Evolutionary conservation across 805 yeast genomes (phyloP).

Genomic region (Cyberlindnera mrakii): DNA sequence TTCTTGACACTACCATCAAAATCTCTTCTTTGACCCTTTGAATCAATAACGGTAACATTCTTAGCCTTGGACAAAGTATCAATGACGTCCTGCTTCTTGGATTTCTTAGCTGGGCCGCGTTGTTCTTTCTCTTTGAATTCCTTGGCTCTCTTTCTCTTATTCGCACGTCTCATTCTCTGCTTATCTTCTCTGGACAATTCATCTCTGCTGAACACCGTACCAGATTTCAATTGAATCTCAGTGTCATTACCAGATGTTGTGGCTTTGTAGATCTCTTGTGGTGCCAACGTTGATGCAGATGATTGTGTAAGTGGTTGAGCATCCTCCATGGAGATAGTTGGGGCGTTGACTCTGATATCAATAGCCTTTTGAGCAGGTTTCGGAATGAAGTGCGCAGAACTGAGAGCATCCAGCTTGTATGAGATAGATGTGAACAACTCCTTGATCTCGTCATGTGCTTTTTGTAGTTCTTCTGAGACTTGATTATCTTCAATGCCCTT

Average conservation of each 20-base stretch:
- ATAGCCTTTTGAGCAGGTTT: conserved; percentile 77
- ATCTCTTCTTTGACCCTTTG: conserved; percentile 69
- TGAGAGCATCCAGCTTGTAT: conserved; percentile 76
- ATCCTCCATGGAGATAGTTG: conserved; percentile 89
- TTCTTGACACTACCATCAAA: conserved; percentile 60
- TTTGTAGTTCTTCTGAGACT: conserved; percentile 56
- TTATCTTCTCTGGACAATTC: conserved; percentile 83
- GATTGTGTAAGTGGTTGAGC: conserved; percentile 88
- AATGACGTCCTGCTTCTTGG: conserved; percentile 55
- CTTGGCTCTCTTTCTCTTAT: conserved; percentile 73
- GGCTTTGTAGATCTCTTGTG: conserved; percentile 80
- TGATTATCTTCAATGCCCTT: conserved; percentile 41
- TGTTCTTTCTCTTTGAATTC: conserved; percentile 32
- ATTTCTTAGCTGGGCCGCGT: conserved; percentile 34
- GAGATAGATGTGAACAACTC: conserved; percentile 55
- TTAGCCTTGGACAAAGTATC: conserved; percentile 67
- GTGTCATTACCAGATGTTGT: conserved; percentile 40
- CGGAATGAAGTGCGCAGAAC: conserved; percentile 94
- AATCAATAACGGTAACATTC: conserved; percentile 73
- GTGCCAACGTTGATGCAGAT: conserved; percentile 73
- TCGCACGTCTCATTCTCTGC: conserved; percentile 79
- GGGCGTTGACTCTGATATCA: conserved; percentile 75
- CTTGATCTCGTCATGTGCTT: conserved; percentile 73
- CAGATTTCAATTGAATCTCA: conserved; percentile 69
- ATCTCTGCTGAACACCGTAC: conserved; percentile 72